Evolutionary conservation across 768 basidiomycete genomes (phyloP).

Genomic region (Hygrocybe coccinea): DNA sequence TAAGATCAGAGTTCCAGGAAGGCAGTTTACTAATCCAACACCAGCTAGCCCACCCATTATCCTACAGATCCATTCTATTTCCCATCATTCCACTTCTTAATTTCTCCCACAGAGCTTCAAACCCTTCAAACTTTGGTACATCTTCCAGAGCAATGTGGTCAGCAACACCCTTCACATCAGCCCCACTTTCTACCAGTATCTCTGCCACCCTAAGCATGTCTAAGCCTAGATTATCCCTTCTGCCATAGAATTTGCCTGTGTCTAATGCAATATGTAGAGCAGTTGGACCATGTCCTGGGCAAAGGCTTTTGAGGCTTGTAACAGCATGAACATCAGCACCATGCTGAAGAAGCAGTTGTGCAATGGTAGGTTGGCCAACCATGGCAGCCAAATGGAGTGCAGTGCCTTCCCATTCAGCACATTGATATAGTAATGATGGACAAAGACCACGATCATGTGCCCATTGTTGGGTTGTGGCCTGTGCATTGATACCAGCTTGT

Average conservation of each 20-base stretch:
- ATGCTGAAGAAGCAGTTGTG: not conserved
- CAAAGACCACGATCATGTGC: too few species aligned
- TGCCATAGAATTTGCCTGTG: conserved; percentile 2
- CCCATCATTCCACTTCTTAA: conserved; percentile 6
- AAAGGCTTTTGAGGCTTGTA: not conserved
- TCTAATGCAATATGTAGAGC: conserved; percentile 10
- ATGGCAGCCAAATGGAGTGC: conserved; percentile 10
- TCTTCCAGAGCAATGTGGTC: conserved; percentile 1
- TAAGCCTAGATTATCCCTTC: conserved; percentile 3
- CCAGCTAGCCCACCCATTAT: too few species aligned
- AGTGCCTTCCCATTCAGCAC: not conserved
- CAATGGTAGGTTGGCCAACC: conserved; percentile 3
- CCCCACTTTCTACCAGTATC: too few species aligned
- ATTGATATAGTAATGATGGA: too few species aligned
- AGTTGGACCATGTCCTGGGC: conserved; percentile 7
- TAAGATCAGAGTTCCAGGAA: too few species aligned
- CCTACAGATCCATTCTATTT: not conserved
- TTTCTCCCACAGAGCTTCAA: conserved; percentile 11
- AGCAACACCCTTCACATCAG: not conserved
- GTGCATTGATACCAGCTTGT: too few species aligned
- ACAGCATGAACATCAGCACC: conserved; percentile 5
- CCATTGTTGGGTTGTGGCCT: too few species aligned
- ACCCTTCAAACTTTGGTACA: conserved; percentile 8
- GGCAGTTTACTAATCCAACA: too few species aligned
- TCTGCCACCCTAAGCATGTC: conserved; percentile 1